Evolutionary conservation across 768 basidiomycete species (phyloP).

Genomic region (Leccinum ochraceum): DNA sequence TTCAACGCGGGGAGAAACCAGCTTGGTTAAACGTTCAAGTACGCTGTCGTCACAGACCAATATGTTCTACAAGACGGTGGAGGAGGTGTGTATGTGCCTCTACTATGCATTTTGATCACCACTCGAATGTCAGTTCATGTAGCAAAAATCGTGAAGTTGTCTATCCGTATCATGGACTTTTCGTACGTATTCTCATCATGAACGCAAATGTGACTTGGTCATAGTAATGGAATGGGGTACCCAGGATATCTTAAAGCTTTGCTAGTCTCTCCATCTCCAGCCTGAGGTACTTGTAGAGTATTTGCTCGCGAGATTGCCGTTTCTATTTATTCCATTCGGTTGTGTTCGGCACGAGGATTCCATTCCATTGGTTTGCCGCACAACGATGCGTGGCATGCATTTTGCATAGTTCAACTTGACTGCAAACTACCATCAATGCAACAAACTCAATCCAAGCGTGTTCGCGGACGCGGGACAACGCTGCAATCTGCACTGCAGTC

Average conservation of each 20-base stretch:
- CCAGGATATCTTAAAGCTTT: neutral
- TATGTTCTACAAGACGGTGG: slow-evolving; percentile 99
- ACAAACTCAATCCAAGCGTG: neutral
- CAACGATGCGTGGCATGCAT: neutral
- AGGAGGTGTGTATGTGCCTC: slow-evolving; percentile 67
- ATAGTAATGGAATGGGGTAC: neutral
- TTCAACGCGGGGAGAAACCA: slow-evolving; percentile 96
- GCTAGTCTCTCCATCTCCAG: neutral
- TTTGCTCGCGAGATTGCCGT: neutral
- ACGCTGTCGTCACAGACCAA: slow-evolving; percentile 88
- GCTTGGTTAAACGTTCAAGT: slow-evolving; percentile 90
- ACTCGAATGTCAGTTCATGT: slow-evolving; percentile 11
- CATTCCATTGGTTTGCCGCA: slow-evolving; percentile 1
- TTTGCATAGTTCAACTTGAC: neutral
- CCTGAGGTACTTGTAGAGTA: too few species aligned
- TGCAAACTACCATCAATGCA: slow-evolving; percentile 7
- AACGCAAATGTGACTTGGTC: neutral
- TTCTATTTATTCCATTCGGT: neutral
- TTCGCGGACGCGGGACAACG: neutral
- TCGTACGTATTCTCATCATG: slow-evolving; percentile 18
- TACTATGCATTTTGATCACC: neutral
- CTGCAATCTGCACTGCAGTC: slow-evolving; percentile 15
- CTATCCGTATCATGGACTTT: slow-evolving; percentile 62
- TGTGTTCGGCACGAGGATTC: slow-evolving; percentile 1
- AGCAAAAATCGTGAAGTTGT: slow-evolving; percentile 94